These are phyloP conservation scores for Iodosphaeria phyllophila DNA, from an alignment of 2,329 filamentous ascomycete species.

Conservation along the genomic window DNA sequence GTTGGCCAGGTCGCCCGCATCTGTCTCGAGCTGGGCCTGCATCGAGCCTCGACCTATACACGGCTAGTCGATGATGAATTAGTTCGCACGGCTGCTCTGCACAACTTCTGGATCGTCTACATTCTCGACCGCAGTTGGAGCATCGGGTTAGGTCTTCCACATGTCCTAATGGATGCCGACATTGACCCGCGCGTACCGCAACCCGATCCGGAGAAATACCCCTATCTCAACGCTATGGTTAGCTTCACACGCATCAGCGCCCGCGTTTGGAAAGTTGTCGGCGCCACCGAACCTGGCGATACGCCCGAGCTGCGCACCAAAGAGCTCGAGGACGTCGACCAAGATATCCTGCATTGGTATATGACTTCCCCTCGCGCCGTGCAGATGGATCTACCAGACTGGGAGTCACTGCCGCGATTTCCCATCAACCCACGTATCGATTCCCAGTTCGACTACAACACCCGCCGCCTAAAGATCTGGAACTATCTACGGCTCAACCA, in stretches of 20 bases:
- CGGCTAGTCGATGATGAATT: conserved; percentile 48
- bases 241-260: conserved; percentile 67
- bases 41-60: conserved; percentile 55
- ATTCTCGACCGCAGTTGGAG: conserved; percentile 76
- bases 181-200: conserved; percentile 61
- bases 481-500: conserved; percentile 79
- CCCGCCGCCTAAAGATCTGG: conserved; percentile 61
- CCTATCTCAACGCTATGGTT: conserved; percentile 72
- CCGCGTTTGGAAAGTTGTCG: conserved; percentile 70
- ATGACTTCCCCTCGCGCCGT: conserved; percentile 45
- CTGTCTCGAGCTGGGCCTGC: conserved; percentile 68
- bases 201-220: conserved; percentile 26
- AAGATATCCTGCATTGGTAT: conserved; percentile 77
- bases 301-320: conserved; percentile 52
- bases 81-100: conserved; percentile 49
- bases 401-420: conserved; percentile 19
- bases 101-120: conserved; percentile 75
- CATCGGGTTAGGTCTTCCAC: conserved; percentile 76
- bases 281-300: conserved; percentile 47
- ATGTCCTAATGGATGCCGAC: conserved; percentile 68
- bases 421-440: conserved; percentile 13
- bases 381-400: conserved; percentile 36
- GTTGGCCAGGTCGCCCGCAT: conserved; percentile 69
- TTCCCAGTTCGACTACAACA: conserved; percentile 36
- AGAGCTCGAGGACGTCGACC: conserved; percentile 66